Evolutionary conservation across 768 basidiomycete genomes (phyloP).

Genomic region (Hysterangium stoloniferum): DNA sequence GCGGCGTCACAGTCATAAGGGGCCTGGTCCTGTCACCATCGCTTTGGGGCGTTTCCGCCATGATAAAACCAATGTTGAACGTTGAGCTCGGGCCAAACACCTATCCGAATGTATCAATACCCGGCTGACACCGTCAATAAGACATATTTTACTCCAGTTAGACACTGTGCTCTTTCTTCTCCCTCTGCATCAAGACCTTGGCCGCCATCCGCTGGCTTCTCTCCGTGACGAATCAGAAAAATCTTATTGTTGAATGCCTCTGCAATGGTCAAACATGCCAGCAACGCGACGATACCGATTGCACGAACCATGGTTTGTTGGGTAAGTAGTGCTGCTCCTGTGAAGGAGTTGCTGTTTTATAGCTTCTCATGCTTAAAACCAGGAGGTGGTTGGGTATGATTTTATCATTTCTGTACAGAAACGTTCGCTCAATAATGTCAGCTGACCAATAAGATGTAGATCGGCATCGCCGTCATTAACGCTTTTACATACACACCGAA

Average conservation of each 20-base stretch:
- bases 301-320: no score
- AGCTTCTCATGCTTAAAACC: no score
- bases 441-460: no score
- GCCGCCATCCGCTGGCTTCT: constrained; percentile 13
- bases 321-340: no score
- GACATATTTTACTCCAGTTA: constrained; percentile 3
- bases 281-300: not conserved
- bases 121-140: not conserved
- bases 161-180: constrained; percentile 14
- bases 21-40: constrained; percentile 12
- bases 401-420: no score
- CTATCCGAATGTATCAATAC: not conserved
- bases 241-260: constrained; percentile 7
- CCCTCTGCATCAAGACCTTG: constrained; percentile 10
- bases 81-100: constrained; percentile 12
- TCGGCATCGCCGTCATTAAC: no score
- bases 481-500: no score
- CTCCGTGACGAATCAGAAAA: constrained; percentile 15
- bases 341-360: no score
- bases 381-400: no score
- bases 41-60: constrained; percentile 11
- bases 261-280: not conserved
- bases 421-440: no score
- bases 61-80: constrained; percentile 14
- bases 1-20: constrained; percentile 13